These are phyloP conservation scores for Bromus sterilis DNA, from an alignment of 176 grass and related monocot genomes.

Conservation along the genomic window DNA sequence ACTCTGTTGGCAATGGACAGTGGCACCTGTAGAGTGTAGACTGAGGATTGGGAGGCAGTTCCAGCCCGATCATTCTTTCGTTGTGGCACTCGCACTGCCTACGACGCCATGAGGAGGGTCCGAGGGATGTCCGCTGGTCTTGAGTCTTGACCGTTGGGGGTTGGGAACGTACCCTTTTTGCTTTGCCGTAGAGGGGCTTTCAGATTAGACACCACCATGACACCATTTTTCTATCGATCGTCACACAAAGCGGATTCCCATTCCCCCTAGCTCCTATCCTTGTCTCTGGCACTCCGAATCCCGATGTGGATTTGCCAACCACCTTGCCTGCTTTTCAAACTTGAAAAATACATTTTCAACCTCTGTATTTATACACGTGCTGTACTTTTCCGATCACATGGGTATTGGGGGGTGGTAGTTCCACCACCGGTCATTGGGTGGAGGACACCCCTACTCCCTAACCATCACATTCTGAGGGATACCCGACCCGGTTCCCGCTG, in stretches of 20 bases:
- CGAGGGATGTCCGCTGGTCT: too few species aligned
- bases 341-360: neutral
- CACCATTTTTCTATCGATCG: neutral
- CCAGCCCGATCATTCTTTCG: neutral
- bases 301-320: slow-evolving; percentile 7
- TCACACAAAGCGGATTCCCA: neutral
- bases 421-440: too few species aligned
- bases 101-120: too few species aligned
- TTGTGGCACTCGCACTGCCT: too few species aligned
- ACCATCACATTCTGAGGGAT: too few species aligned
- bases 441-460: too few species aligned
- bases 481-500: too few species aligned
- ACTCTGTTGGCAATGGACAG: too few species aligned
- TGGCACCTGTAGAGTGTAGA: too few species aligned
- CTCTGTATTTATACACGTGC: neutral
- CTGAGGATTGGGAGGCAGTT: neutral
- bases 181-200: neutral
- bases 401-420: too few species aligned
- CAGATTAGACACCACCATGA: neutral
- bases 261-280: neutral
- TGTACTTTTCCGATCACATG: neutral
- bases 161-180: neutral
- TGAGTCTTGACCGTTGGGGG: neutral
- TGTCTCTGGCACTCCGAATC: neutral
- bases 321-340: neutral